Percentiles rank a stretch among this genome's conserved stretches.
Evolutionary conservation across 2,329 filamentous ascomycete genomes (phyloP).

Genomic region (Fusarium avenaceum): DNA sequence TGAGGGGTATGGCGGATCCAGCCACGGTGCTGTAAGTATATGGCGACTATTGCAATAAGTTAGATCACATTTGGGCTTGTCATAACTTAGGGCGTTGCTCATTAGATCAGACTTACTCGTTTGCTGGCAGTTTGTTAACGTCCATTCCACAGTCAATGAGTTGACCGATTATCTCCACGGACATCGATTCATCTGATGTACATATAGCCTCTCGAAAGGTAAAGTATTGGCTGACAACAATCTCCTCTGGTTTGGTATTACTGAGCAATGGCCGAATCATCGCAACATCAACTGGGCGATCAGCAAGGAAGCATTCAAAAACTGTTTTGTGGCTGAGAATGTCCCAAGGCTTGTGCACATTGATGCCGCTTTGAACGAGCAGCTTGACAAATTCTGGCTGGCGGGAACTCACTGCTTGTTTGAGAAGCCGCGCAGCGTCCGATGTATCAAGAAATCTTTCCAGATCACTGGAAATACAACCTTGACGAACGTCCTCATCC

Average conservation of each 20-base stretch:
- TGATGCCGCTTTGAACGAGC: constrained; percentile 33
- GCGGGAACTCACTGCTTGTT: constrained; percentile 14
- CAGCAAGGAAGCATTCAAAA: constrained; percentile 30
- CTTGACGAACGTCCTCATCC: background rate
- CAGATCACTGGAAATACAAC: background rate
- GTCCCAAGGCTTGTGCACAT: constrained; percentile 17
- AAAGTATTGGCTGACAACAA: constrained; percentile 29
- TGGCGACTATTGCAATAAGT: background rate
- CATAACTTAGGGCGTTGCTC: background rate
- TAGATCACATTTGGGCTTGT: background rate
- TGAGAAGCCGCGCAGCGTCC: constrained; percentile 27
- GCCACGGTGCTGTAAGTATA: background rate
- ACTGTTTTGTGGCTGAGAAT: constrained; percentile 15
- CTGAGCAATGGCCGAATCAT: constrained; percentile 29
- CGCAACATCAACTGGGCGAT: constrained; percentile 11
- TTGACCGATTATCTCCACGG: constrained; percentile 16
- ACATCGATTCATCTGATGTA: background rate
- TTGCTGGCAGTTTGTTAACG: constrained; percentile 27
- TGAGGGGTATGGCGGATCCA: constrained; percentile 7
- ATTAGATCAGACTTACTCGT: background rate
- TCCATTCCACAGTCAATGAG: constrained; percentile 37
- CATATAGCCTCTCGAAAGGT: constrained; percentile 27
- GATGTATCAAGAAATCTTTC: constrained; percentile 15
- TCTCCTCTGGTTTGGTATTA: constrained; percentile 17
- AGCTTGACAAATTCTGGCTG: constrained; percentile 17